Base-by-base conservation (phyloP, 106 monocot species). In the Alisma plantagoaquatica region DNA sequence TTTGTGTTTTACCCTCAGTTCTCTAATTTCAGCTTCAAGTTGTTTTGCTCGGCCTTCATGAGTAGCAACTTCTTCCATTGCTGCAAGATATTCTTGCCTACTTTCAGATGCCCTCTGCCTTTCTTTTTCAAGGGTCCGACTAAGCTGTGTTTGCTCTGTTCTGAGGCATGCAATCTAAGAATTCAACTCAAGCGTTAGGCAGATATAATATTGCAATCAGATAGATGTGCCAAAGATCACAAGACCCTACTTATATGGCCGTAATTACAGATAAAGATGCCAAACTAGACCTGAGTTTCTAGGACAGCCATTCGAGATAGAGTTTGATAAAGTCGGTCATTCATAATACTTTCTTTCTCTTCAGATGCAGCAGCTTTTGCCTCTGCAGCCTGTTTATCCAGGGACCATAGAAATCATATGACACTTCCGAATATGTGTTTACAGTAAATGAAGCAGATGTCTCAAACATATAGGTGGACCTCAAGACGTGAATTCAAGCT, bases 291-390 rank as follows among this genome's bases (percentile, higher is more conserved):
- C 89, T 96, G 89, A 24, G 96, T 96, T 71, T 96, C 96, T 44
- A 96, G 31, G 52, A 96, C 78, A 51, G 77, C 72, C 64, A 85
- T 89, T 54, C 96, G 71, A 53, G 89, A 96, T 59, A 72, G 33
- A 65, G 71, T 67, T 69, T 85, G 96, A 27, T 84, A 81, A 43
- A 89, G 57, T 24, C 89, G 89, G 31, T 96, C 89, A 60, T 75
- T 85, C 65, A 89, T 73, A 28, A 75, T 62, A 43, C 84, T 57
- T 56, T 85, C 96, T 23, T 63, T 84, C 54, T 96, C 96, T 57
- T 89, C 96, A 43, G 89, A 84, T 53, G 73, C 81, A 1, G 89
- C 89, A 56, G 96, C 89, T 74, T 82, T 89, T 51, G 96, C 96
- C 76, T 96, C 96, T 46, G 96, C 89, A 45, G 89, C 89, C 96